A percentile compares a stretch with the other conserved stretches of the same genome.
phyloP scores from a whole-genome alignment of 768 basidiomycete species.

The Cyclocybe aegerita region DNA sequence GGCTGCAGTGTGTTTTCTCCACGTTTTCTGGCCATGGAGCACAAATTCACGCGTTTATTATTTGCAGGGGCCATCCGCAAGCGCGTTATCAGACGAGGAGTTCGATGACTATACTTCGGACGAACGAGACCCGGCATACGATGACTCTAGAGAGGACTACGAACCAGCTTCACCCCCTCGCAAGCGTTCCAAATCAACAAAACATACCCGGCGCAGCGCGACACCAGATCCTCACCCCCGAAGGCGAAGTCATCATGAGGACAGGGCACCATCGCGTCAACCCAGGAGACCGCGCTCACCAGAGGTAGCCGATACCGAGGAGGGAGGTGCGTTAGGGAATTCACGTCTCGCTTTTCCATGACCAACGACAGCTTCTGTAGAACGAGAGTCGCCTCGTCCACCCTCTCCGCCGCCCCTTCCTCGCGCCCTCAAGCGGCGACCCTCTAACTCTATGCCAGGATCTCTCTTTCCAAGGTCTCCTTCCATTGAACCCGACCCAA shows the following conservation, averaged over 20 bases:
- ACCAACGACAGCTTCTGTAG: not conserved
- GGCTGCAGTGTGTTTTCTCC: constrained; percentile 9
- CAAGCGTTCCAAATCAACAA: not conserved
- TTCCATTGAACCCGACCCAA: constrained; percentile 57
- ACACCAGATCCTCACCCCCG: not conserved
- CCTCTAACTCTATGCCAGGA: constrained; percentile 72
- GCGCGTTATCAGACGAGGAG: constrained; percentile 13
- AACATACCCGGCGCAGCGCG: not conserved
- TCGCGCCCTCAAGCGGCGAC: constrained; percentile 34
- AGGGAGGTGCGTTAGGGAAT: constrained; percentile 1
- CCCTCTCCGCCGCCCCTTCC: constrained; percentile 29
- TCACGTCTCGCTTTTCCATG: not conserved
- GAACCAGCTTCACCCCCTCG: constrained; percentile 2
- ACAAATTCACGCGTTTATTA: constrained; percentile 14
- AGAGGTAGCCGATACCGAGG: not conserved
- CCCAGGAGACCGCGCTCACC: not conserved
- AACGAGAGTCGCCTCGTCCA: constrained; percentile 13
- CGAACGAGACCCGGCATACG: not conserved
- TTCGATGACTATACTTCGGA: constrained; percentile 8
- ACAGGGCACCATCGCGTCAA: not conserved
- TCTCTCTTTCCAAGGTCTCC: constrained; percentile 74
- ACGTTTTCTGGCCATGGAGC: not conserved
- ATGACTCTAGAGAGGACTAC: constrained; percentile 7
- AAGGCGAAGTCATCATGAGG: not conserved
- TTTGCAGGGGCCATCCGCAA: constrained; percentile 10